Conservation (phyloP, 2,329 filamentous ascomycete genomes). For the Nannizziopsis arthrosporioides region DNA sequence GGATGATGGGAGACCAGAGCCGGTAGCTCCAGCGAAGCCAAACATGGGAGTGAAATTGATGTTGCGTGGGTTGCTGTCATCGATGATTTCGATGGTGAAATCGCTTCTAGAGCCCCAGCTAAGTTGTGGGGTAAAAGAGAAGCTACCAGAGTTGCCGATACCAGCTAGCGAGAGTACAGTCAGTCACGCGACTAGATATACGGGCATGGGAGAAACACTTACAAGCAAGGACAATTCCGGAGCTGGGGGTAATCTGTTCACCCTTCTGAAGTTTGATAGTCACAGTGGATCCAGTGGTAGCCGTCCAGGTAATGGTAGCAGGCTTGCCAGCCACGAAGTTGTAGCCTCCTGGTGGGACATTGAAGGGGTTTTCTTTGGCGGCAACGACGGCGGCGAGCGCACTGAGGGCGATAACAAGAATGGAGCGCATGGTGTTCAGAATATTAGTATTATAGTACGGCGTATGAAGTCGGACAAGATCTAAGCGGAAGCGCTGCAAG, state of each 20-base stretch:
- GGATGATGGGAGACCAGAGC: slow-evolving; percentile 25
- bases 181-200: neutral
- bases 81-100: slow-evolving; percentile 45
- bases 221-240: slow-evolving; percentile 36
- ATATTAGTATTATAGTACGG: neutral
- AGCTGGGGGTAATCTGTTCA: slow-evolving; percentile 29
- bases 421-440: slow-evolving; percentile 33
- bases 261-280: slow-evolving; percentile 41
- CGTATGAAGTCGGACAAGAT: no score
- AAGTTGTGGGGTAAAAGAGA: slow-evolving; percentile 37
- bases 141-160: slow-evolving; percentile 40
- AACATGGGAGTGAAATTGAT: slow-evolving; percentile 45
- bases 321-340: slow-evolving; percentile 37
- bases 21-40: slow-evolving; percentile 37
- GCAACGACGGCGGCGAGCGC: slow-evolving; percentile 36
- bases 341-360: slow-evolving; percentile 33
- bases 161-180: slow-evolving; percentile 25
- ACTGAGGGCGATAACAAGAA: slow-evolving; percentile 33
- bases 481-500: no score
- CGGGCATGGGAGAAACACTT: slow-evolving; percentile 19
- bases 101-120: slow-evolving; percentile 33
- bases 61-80: slow-evolving; percentile 33
- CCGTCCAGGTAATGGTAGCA: slow-evolving; percentile 39
- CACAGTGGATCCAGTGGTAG: slow-evolving; percentile 41
- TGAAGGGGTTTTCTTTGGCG: slow-evolving; percentile 39